phyloP scores from a whole-genome alignment of 2,329 filamentous ascomycete genomes.

The Rutstroemia sydowiana region DNA sequence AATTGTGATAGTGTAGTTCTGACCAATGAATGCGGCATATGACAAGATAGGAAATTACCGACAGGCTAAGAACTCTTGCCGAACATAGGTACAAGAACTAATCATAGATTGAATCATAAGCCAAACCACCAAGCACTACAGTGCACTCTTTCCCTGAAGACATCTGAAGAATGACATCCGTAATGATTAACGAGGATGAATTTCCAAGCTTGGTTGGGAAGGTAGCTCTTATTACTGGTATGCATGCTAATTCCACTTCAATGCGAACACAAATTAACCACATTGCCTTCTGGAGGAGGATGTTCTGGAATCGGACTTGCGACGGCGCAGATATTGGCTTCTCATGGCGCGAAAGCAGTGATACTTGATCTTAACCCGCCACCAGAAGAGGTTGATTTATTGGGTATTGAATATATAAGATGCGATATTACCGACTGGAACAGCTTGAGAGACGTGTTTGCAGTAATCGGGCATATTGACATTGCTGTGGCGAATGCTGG shows the following conservation, averaged over 20 bases:
- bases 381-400: background rate
- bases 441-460: background rate
- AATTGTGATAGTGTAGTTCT: too few relatives aligned
- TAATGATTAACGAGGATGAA: background rate
- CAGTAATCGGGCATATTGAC: background rate
- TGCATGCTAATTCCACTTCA: background rate
- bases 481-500: background rate
- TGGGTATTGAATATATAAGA: background rate
- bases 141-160: background rate
- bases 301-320: constrained; percentile 71
- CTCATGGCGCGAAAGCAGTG: constrained; percentile 13
- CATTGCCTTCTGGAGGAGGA: constrained; percentile 62
- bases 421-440: background rate
- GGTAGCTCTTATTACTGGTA: background rate
- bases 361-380: background rate
- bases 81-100: too few relatives aligned
- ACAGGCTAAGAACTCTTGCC: background rate
- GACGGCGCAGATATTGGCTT: constrained; percentile 45
- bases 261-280: background rate
- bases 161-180: background rate
- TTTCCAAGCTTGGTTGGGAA: background rate
- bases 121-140: background rate
- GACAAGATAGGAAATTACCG: background rate
- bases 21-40: background rate
- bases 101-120: background rate